These are phyloP conservation scores for Lineolata rhizophorae DNA, from an alignment of 495 filamentous ascomycete species.

Conservation along the genomic window DNA sequence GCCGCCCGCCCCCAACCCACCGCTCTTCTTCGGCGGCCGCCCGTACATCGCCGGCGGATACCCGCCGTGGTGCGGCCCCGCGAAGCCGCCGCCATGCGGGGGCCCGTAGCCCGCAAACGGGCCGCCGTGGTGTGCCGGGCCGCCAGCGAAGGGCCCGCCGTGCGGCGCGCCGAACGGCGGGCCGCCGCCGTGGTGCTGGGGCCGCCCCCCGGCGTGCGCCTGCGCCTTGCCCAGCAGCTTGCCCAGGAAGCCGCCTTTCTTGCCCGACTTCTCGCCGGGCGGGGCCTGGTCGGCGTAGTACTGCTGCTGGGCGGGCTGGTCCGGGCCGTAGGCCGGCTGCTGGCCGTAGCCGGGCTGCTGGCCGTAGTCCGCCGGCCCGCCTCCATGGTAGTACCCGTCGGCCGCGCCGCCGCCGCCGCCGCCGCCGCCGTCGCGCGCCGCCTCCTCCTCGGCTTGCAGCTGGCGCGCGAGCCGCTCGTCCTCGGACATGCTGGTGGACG, in stretches of 20 bases:
- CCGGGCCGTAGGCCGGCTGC: neutral
- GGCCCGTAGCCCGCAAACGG: neutral
- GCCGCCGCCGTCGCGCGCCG: conserved; percentile 22
- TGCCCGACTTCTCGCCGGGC: conserved; percentile 7
- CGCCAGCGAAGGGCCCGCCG: too few species aligned
- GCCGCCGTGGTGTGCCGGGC: neutral
- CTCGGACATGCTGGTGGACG: conserved; percentile 22
- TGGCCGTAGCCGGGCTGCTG: neutral
- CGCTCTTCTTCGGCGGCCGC: conserved; percentile 10
- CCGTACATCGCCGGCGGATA: conserved; percentile 1
- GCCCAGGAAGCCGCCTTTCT: conserved; percentile 28
- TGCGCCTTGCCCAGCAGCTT: conserved; percentile 28
- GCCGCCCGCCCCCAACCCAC: conserved; percentile 42
- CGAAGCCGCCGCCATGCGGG: neutral
- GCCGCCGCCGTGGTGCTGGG: neutral
- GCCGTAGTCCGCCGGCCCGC: conserved; percentile 1
- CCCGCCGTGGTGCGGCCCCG: conserved; percentile 1
- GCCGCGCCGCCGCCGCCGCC: conserved; percentile 18
- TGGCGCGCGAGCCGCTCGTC: conserved; percentile 56
- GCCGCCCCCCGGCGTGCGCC: neutral
- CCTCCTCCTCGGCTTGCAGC: conserved; percentile 67
- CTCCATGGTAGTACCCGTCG: conserved; percentile 23
- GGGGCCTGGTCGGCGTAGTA: too few species aligned
- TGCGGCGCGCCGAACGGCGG: neutral
- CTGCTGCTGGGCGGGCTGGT: neutral